Conservation (phyloP, 768 basidiomycete genomes). For the Rossbeevera mucosa region DNA sequence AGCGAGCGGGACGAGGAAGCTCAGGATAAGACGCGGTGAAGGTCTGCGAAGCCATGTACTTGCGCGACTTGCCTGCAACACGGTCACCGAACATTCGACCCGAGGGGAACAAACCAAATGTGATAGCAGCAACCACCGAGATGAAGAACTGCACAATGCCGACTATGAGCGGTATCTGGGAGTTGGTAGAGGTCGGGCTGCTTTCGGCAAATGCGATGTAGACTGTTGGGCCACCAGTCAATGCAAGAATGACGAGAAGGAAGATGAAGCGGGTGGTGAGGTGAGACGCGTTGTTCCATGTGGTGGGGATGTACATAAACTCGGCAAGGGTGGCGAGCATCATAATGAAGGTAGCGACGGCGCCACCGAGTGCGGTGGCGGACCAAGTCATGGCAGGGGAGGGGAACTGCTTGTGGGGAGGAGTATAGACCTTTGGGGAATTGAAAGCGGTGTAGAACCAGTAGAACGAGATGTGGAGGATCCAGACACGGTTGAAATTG, state of each 20-base stretch:
- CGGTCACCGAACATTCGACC: conserved; percentile 99
- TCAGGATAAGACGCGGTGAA: conserved; percentile 96
- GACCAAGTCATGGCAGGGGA: conserved; percentile 93
- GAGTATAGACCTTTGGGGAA: conserved; percentile 87
- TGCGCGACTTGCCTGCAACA: conserved; percentile 94
- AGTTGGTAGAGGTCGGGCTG: conserved; percentile 40
- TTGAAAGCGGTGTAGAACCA: conserved; percentile 99
- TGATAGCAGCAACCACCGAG: conserved; percentile 74
- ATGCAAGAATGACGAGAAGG: conserved; percentile 84
- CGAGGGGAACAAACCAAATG: conserved; percentile 87
- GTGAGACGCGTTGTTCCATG: conserved; percentile 98
- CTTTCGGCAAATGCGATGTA: conserved; percentile 87
- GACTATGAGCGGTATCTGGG: conserved; percentile 81
- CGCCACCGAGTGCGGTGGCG: conserved; percentile 92
- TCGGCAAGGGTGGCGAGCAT: conserved; percentile 89
- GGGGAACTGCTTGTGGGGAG: conserved; percentile 57
- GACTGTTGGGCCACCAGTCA: conserved; percentile 90
- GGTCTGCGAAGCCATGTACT: conserved; percentile 97
- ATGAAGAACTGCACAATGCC: conserved; percentile 93
- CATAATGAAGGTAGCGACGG: conserved; percentile 92
- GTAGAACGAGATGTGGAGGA: conserved; percentile 87
- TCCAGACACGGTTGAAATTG: conserved; percentile 99
- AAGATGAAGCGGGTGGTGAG: conserved; percentile 91
- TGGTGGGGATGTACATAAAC: conserved; percentile 95
- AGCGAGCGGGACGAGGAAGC: conserved; percentile 65